phyloP scores from a whole-genome alignment of 2,329 filamentous ascomycete species.

The Fusarium albidum region DNA sequence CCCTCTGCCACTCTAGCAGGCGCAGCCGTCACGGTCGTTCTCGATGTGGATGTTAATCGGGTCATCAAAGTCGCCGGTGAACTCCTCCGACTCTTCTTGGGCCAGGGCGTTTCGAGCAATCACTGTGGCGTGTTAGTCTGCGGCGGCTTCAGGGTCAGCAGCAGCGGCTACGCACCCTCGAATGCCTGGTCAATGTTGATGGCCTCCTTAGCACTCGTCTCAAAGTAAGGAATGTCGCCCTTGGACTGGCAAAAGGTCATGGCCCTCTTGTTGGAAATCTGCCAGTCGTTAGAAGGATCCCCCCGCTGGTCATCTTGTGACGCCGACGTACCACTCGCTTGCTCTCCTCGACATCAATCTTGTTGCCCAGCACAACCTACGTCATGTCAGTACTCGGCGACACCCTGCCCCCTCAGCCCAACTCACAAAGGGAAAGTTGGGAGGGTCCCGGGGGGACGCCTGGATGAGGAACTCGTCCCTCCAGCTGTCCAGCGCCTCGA shows the following conservation, averaged over 20 bases:
- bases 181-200: conserved; percentile 92
- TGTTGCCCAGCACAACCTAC: conserved; percentile 95
- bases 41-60: conserved; percentile 98
- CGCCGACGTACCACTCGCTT: conserved; percentile 76
- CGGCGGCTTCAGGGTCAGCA: no score
- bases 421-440: conserved; percentile 96
- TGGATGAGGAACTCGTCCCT: conserved; percentile 98
- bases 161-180: conserved; percentile 62
- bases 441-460: conserved; percentile 93
- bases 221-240: conserved; percentile 97
- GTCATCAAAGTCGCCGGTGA: conserved; percentile 95
- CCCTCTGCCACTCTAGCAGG: conserved; percentile 69
- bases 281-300: conserved; percentile 14
- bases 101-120: conserved; percentile 95
- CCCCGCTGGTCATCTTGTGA: background rate
- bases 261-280: conserved; percentile 95
- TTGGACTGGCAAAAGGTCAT: conserved; percentile 98
- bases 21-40: conserved; percentile 90
- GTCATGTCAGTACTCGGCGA: conserved; percentile 29
- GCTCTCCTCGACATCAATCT: conserved; percentile 98
- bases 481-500: conserved; percentile 98
- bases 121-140: conserved; percentile 61
- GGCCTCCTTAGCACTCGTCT: conserved; percentile 98
- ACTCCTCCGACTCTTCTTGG: conserved; percentile 98
- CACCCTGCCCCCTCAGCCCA: background rate